phyloP scores from a whole-genome alignment of 23 red algal species.

The Pyropia yezoensis region DNA sequence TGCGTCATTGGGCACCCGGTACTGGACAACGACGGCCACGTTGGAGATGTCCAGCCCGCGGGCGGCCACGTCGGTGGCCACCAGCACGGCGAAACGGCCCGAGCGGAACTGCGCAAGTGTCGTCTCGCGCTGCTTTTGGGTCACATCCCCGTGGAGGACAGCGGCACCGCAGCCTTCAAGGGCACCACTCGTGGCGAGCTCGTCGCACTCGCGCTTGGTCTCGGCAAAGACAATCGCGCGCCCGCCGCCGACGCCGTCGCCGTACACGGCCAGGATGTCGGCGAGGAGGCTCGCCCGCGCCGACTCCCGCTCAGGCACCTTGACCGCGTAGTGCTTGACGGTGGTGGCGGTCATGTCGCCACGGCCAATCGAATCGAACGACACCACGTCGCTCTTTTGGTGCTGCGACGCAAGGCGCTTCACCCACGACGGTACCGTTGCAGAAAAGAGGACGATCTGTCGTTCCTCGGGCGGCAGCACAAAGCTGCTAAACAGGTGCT shows the following conservation, averaged over 20 bases:
- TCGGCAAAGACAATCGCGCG: slow-evolving; percentile 91
- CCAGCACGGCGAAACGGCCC: slow-evolving; percentile 84
- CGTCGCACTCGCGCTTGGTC: slow-evolving; percentile 97
- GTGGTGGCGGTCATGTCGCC: slow-evolving; percentile 74
- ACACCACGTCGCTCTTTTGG: slow-evolving; percentile 57
- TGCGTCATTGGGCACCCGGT: slow-evolving; percentile 62
- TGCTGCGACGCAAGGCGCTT: slow-evolving; percentile 66
- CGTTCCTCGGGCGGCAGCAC: slow-evolving; percentile 34
- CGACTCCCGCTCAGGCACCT: slow-evolving; percentile 59
- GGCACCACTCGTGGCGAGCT: slow-evolving; percentile 53
- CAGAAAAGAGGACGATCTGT: slow-evolving; percentile 90
- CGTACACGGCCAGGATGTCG: slow-evolving; percentile 64
- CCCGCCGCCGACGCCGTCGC: slow-evolving; percentile 3
- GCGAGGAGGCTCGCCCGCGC: slow-evolving; percentile 65
- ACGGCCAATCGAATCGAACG: slow-evolving; percentile 65
- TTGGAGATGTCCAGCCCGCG: slow-evolving; percentile 89
- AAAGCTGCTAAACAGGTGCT: slow-evolving; percentile 62
- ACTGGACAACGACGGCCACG: slow-evolving; percentile 91
- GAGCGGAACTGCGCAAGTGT: slow-evolving; percentile 79
- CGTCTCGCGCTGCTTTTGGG: slow-evolving; percentile 82
- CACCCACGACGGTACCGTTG: slow-evolving; percentile 92
- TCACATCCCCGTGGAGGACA: slow-evolving; percentile 92
- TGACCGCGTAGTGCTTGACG: slow-evolving; percentile 84
- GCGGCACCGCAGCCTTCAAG: slow-evolving; percentile 77
- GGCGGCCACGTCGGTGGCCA: slow-evolving; percentile 97